Evolutionary conservation across 129 eudicot genomes (phyloP).

Genomic region (Heracleum sosnowskyi): DNA sequence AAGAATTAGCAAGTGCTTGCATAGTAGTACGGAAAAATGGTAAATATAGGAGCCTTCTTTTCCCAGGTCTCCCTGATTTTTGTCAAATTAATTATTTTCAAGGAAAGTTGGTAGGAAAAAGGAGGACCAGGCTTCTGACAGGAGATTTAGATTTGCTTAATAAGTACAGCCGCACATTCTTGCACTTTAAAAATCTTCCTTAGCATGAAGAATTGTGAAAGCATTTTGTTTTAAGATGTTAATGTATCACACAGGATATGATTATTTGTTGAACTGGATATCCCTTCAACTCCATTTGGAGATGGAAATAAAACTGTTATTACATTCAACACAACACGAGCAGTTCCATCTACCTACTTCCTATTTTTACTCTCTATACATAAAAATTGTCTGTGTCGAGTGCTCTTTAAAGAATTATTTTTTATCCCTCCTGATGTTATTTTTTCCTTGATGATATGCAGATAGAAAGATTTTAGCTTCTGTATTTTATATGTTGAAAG

Average conservation of each 20-base stretch:
- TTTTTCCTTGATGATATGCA: neutral
- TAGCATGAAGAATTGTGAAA: neutral
- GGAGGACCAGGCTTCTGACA: neutral
- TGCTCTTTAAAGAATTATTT: neutral
- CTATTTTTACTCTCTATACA: neutral
- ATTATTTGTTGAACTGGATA: neutral
- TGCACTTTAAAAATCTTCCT: neutral
- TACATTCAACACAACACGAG: neutral
- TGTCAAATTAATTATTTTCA: neutral
- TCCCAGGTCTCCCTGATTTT: neutral
- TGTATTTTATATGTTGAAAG: neutral
- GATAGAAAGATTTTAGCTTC: neutral
- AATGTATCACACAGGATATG: neutral
- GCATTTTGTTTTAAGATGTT: neutral
- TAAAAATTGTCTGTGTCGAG: neutral
- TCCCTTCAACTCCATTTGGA: neutral
- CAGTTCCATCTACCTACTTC: neutral
- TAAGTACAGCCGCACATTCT: neutral
- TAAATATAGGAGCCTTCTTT: neutral
- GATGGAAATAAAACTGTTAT: neutral
- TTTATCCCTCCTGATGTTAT: neutral
- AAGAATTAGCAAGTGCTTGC: neutral
- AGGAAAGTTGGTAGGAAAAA: neutral
- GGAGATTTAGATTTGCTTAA: neutral
- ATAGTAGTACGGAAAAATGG: neutral